Conservation (phyloP, 805 yeast genomes). For the Candida lessepsii region DNA sequence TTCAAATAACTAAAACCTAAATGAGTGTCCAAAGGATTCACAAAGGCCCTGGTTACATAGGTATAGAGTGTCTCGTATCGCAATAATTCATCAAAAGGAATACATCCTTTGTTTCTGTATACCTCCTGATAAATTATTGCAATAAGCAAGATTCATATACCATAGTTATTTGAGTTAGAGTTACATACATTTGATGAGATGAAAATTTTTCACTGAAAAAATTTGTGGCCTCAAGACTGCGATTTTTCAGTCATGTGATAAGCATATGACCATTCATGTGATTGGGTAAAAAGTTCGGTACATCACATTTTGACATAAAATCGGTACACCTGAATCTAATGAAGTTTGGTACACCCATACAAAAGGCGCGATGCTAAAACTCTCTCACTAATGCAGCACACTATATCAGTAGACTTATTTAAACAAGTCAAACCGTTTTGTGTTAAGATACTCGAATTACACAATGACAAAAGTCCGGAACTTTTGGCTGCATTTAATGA, state of each 20-base stretch:
- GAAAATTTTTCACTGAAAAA: constrained; percentile 4
- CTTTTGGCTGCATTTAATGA: not conserved
- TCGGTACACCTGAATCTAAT: too few species aligned
- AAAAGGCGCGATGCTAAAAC: not conserved
- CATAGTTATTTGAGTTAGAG: constrained; percentile 5
- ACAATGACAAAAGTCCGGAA: constrained; percentile 11
- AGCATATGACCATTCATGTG: too few species aligned
- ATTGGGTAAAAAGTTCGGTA: not conserved
- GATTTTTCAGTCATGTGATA: too few species aligned
- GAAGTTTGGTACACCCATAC: constrained; percentile 2
- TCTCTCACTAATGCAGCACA: not conserved
- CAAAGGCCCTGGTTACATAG: constrained; percentile 6
- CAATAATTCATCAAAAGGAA: not conserved
- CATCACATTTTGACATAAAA: not conserved
- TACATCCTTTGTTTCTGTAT: not conserved
- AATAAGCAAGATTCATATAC: constrained; percentile 6
- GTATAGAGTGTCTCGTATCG: constrained; percentile 8
- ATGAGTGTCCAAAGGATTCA: constrained; percentile 36
- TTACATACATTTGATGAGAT: constrained; percentile 4
- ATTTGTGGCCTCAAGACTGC: too few species aligned
- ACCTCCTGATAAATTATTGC: constrained; percentile 4
- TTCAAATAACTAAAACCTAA: constrained; percentile 23
- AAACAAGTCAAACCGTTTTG: constrained; percentile 3
- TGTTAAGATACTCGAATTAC: constrained; percentile 2
- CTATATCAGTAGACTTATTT: constrained; percentile 3